Percentiles rank a stretch among this genome's conserved stretches.
Conservation (phyloP, 2,329 filamentous ascomycete species). For the Alternaria arbusti region DNA sequence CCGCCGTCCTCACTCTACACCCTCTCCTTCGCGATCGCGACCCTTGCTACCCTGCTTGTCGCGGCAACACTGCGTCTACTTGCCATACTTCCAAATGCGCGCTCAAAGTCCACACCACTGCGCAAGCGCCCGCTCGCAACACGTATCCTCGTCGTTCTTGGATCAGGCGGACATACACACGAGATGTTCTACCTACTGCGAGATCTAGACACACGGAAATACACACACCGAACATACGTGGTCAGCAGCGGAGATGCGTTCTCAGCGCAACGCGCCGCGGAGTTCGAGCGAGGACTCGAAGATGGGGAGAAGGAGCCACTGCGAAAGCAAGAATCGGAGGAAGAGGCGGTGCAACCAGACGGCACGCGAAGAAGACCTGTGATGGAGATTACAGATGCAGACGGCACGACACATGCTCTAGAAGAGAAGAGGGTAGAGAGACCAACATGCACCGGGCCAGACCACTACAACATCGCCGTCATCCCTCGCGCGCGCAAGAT, state of each 20-base stretch:
- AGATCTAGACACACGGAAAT: conserved; percentile 56
- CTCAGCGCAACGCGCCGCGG: conserved; percentile 67
- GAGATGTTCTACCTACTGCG: conserved; percentile 90
- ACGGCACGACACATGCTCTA: neutral
- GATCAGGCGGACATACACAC: conserved; percentile 91
- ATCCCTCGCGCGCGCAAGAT: conserved; percentile 81
- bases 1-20: conserved; percentile 27
- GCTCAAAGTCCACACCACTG: conserved; percentile 28
- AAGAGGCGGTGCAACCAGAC: neutral
- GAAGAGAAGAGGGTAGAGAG: neutral
- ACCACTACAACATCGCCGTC: conserved; percentile 66
- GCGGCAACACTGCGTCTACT: conserved; percentile 48
- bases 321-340: conserved; percentile 2
- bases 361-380: neutral
- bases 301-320: conserved; percentile 16
- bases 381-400: conserved; percentile 7
- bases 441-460: conserved; percentile 25
- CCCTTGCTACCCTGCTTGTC: conserved; percentile 43
- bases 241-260: conserved; percentile 78
- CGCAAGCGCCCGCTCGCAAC: conserved; percentile 47
- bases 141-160: conserved; percentile 81
- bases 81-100: conserved; percentile 46
- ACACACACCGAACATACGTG: conserved; percentile 77
- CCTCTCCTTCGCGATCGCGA: conserved; percentile 40
- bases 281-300: conserved; percentile 64